Conservation (phyloP, 371 early-diverging fungal genomes). For the Rhizopus microsporus region DNA sequence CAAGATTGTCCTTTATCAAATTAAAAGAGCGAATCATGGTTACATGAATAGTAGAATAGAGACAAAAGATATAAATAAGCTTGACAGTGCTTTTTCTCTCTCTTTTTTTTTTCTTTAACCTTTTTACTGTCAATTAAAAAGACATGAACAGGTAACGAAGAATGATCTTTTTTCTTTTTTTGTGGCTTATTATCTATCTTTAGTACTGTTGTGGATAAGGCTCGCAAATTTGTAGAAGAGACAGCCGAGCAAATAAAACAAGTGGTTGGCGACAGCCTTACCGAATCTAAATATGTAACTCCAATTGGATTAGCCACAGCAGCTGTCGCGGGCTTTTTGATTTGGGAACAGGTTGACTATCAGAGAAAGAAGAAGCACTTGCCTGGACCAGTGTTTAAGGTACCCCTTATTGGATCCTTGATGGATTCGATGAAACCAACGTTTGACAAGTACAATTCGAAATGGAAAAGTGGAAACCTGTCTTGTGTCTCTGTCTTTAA, state of each 20-base stretch:
- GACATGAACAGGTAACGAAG: background rate
- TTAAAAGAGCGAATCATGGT: too few species aligned
- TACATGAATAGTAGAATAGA: too few species aligned
- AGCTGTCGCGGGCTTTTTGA: conserved; percentile 16
- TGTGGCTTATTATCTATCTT: background rate
- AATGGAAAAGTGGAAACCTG: conserved; percentile 33
- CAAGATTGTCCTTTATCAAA: too few species aligned
- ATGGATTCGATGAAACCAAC: conserved; percentile 34
- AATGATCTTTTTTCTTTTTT: too few species aligned
- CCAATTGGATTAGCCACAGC: conserved; percentile 21
- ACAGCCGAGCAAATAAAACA: background rate
- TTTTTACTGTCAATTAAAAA: too few species aligned
- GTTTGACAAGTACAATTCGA: conserved; percentile 31
- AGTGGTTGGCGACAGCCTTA: background rate
- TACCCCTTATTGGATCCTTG: conserved; percentile 31
- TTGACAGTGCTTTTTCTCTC: too few species aligned
- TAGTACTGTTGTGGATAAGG: background rate
- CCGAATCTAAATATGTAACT: conserved; percentile 4
- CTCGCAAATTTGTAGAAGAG: background rate
- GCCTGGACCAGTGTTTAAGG: conserved; percentile 29
- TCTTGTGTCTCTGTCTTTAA: conserved; percentile 34
- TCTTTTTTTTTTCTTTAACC: too few species aligned
- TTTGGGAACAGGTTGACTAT: conserved; percentile 30
- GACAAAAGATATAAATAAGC: too few species aligned
- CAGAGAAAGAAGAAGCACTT: conserved; percentile 26